Evolutionary conservation across 306 rosid species (phyloP), one percentile per base, ranked within the genome.

Genomic region (Rosa persica): DNA sequence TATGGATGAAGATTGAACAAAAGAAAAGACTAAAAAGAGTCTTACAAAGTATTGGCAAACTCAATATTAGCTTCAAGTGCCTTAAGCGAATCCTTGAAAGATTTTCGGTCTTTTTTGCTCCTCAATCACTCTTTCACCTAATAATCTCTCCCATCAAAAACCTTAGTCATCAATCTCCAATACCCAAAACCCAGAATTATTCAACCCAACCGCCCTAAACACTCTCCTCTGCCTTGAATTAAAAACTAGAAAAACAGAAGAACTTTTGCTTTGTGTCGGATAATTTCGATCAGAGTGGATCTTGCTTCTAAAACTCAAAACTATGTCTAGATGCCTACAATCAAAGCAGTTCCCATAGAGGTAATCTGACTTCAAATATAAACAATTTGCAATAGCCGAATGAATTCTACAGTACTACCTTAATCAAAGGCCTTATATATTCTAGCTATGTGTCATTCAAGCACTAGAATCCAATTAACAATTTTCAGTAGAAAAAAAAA

Each of bases 61-160:
- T 92, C 93, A 65, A 94, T 90, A 80, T 94, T 95, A 85, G 97
- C 98, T 86, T 94, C 89, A 78, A 94, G 98, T 19, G 91, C 93
- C 87, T 94, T 94, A 11, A 92, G 93, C 2, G 97, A 94, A 89
- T 94, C 96, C 87, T 89, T 94, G 85, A 90, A 94, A 82, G 95
- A 88, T 84, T 84, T 90, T 0, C 91, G 90, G 95, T 78, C 79
- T 43, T 27, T 30, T 30, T 10, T 15, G 16, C n/a, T 72, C 49
- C 62, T 79, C 65, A 74, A 62, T 78, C 48, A 30, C 66, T 72
- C 80, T 75, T 51, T 79, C 82, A 68, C 80, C 51, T 72, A 74
- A 74, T 49, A 19, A 55, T 30, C 66, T 27, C 67, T 70, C 62
- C 51, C 64, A 62, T 22, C 0, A 25, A 71, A 34, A 54, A 70